Evolutionary conservation across 345 rosid species (phyloP).

Genomic region (Syzygium aromaticum): DNA sequence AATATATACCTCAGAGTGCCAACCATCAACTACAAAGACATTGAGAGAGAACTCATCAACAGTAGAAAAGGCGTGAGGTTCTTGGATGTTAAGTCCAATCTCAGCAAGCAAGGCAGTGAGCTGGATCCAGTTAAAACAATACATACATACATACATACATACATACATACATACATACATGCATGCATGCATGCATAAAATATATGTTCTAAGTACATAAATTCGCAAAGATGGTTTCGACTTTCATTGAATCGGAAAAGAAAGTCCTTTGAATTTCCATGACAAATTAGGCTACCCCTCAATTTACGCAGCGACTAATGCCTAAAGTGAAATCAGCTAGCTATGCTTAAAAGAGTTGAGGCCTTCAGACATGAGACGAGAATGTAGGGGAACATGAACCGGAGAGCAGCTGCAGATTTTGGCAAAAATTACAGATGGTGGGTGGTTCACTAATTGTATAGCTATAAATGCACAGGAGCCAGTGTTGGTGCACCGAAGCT

Average conservation of each 20-base stretch:
- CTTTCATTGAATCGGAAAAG: background rate
- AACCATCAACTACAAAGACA: constrained; percentile 97
- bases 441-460: background rate
- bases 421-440: background rate
- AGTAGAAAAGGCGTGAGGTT: constrained; percentile 98
- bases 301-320: background rate
- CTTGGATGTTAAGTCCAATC: constrained; percentile 91
- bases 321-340: background rate
- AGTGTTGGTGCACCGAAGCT: background rate
- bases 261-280: background rate
- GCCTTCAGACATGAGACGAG: background rate
- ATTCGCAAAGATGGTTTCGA: background rate
- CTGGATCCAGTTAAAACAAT: constrained; percentile 24
- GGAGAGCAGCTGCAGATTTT: background rate
- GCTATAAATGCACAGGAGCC: background rate
- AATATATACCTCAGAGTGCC: constrained; percentile 68
- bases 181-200: background rate
- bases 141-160: background rate
- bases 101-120: constrained; percentile 84
- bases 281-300: background rate
- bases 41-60: constrained; percentile 92
- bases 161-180: background rate
- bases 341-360: background rate
- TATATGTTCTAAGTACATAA: too few species aligned
- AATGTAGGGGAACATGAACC: background rate